A percentile compares a stretch with the other conserved stretches of the same genome.
Evolutionary conservation across 305 asterid species (phyloP).

Genomic region (Fraxinus xanthoxyloides): DNA sequence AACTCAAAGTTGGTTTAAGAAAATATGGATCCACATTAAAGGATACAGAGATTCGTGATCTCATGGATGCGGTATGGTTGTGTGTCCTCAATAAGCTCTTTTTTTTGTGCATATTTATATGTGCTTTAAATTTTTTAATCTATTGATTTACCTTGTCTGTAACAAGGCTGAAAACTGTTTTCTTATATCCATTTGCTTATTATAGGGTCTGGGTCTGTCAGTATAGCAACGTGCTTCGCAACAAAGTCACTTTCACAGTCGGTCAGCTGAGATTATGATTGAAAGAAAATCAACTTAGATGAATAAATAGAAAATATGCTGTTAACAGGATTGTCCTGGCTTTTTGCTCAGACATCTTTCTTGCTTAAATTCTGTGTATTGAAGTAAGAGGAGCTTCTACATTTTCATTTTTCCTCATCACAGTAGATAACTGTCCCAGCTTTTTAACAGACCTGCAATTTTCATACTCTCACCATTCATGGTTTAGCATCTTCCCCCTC

Average conservation of each 20-base stretch:
- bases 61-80: conserved; percentile 86
- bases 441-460: background rate
- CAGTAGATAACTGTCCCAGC: background rate
- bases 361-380: background rate
- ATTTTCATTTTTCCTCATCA: background rate
- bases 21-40: conserved; percentile 91
- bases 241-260: background rate
- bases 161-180: background rate
- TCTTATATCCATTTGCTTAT: background rate
- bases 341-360: background rate
- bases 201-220: background rate
- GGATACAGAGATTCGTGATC: conserved; percentile 91
- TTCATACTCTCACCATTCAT: background rate
- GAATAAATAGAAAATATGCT: background rate
- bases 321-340: background rate
- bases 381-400: background rate
- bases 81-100: conserved; percentile 14
- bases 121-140: conserved; percentile 9
- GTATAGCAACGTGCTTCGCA: background rate
- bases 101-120: conserved; percentile 15
- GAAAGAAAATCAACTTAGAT: background rate
- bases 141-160: background rate
- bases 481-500: background rate
- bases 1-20: conserved; percentile 89
- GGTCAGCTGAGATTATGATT: conserved; percentile 4